Percentiles rank a stretch among this genome's conserved stretches.
Conservation (phyloP, 495 filamentous ascomycete genomes). For the Talaromyces thailandensis region DNA sequence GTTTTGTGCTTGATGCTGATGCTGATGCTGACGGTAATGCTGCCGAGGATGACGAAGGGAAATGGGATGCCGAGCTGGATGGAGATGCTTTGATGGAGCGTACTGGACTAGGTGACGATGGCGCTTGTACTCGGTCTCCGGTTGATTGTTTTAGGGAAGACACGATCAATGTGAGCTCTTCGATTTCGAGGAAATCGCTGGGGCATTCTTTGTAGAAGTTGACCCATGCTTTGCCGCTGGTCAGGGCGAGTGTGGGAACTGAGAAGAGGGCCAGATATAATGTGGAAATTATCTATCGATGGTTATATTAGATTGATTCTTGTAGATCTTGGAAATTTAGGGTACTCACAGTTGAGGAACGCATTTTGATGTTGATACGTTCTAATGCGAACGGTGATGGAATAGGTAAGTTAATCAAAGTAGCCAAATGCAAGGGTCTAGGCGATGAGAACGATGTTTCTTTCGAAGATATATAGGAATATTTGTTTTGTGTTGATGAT, state of each 20-base stretch:
- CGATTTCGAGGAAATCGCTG: constrained; percentile 13
- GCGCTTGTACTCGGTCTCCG: background rate
- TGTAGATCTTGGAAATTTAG: background rate
- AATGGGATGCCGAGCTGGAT: background rate
- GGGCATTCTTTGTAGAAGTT: constrained; percentile 31
- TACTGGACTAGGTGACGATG: background rate
- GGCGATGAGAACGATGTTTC: background rate
- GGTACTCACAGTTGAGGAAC: background rate
- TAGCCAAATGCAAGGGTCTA: background rate
- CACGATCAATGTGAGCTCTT: background rate
- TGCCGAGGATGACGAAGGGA: background rate
- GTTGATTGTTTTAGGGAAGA: background rate
- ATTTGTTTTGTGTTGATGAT: background rate
- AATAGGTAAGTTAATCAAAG: background rate
- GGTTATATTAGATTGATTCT: background rate
- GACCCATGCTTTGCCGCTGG: constrained; percentile 22
- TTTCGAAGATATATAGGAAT: background rate
- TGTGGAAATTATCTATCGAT: constrained; percentile 12
- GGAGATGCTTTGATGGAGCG: background rate
- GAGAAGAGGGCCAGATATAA: constrained; percentile 13
- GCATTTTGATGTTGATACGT: background rate
- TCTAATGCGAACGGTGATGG: background rate
- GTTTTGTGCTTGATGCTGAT: background rate
- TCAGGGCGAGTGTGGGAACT: constrained; percentile 16
- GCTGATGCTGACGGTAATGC: background rate